These are phyloP conservation scores for Globisporangium camurandrum DNA, from an alignment of 352 stramenopile genomes.

Conservation along the genomic window DNA sequence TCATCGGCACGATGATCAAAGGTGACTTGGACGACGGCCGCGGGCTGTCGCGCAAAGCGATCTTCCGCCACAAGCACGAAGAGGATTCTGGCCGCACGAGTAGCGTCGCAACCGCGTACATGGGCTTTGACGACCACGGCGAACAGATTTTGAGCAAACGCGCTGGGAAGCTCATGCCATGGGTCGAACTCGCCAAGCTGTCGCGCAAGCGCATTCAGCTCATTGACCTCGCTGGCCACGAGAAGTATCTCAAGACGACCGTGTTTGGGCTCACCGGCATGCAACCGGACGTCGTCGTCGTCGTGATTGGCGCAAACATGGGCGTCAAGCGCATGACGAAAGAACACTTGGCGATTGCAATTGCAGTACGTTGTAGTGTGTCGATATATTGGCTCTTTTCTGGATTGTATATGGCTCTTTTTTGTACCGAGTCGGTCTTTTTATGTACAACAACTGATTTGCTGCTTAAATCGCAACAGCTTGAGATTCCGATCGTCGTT, in stretches of 20 bases:
- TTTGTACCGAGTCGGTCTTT: no score
- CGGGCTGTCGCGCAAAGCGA: constrained; percentile 70
- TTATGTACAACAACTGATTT: no score
- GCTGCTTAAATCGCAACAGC: constrained; percentile 16
- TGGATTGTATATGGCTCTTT: no score
- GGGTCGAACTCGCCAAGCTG: constrained; percentile 69
- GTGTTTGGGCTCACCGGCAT: constrained; percentile 97
- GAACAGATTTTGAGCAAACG: constrained; percentile 77
- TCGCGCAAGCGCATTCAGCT: constrained; percentile 81
- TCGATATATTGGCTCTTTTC: no score
- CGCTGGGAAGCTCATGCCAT: constrained; percentile 66
- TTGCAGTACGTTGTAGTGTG: constrained; percentile 40
- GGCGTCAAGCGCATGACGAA: constrained; percentile 93
- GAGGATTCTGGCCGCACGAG: constrained; percentile 75
- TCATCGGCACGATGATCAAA: constrained; percentile 92
- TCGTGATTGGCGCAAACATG: constrained; percentile 93
- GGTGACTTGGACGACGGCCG: constrained; percentile 95
- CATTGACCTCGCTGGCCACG: constrained; percentile 90
- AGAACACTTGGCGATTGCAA: constrained; percentile 90
- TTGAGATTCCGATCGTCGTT: constrained; percentile 92
- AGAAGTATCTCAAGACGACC: constrained; percentile 99
- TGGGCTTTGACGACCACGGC: constrained; percentile 69
- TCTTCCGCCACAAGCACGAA: constrained; percentile 87
- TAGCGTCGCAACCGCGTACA: constrained; percentile 73
- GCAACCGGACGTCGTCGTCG: constrained; percentile 93